Evolutionary conservation across 192 early-diverging fungal species (phyloP).

Genomic region (Oehlia diaphana): DNA sequence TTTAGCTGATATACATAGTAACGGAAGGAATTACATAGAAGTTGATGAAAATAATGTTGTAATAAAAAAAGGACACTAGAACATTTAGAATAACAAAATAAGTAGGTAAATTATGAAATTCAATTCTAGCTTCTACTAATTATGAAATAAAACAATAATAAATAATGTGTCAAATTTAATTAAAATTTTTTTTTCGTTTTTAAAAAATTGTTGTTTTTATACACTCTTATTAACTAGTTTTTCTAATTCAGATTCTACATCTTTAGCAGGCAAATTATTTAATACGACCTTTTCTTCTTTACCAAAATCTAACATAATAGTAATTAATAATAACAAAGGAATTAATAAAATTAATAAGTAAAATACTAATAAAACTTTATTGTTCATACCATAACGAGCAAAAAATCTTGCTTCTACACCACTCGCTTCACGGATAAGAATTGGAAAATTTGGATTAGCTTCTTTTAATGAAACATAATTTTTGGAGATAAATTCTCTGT

Average conservation of each 20-base stretch:
- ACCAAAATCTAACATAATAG: conserved; percentile 64
- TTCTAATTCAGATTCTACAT: conserved; percentile 73
- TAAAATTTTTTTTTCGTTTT: neutral
- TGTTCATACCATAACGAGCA: conserved; percentile 82
- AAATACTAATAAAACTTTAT: neutral
- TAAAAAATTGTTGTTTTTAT: neutral
- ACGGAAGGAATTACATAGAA: conserved; percentile 33
- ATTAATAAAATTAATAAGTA: neutral
- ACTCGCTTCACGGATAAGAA: conserved; percentile 86
- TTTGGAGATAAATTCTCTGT: conserved; percentile 82
- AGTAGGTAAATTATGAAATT: neutral
- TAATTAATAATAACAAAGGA: neutral
- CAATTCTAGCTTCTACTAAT: neutral
- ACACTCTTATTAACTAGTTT: conserved; percentile 46
- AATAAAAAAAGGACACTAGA: neutral
- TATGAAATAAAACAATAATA: neutral
- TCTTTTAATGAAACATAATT: conserved; percentile 81
- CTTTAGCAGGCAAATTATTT: conserved; percentile 68
- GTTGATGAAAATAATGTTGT: conserved; percentile 25
- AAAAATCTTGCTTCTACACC: conserved; percentile 84
- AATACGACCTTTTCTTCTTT: conserved; percentile 77
- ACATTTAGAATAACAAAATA: neutral
- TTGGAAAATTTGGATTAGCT: conserved; percentile 85
- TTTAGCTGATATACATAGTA: conserved; percentile 39
- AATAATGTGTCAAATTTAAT: neutral